Evolutionary conservation across 2,329 filamentous ascomycete genomes (phyloP), one percentile per base, ranked within the genome.

Genomic region (Ascochyta fabae): DNA sequence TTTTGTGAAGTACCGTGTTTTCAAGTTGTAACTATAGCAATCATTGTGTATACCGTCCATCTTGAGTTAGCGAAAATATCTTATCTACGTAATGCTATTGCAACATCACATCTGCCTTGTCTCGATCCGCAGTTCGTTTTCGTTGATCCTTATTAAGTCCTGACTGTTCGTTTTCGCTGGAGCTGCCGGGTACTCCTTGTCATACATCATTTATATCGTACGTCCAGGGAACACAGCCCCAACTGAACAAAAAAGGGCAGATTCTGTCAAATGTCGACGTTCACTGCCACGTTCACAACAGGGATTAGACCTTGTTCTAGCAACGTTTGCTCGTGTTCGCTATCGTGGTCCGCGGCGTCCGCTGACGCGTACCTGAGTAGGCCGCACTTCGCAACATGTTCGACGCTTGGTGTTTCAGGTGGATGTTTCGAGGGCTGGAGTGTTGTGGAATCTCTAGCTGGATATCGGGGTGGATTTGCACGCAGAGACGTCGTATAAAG

Each of bases 31-130:
- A 50, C 42, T 43, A 46, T 41, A 38, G 24, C 31, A 34, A 47
- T 43, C 47, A 38, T 44, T 51, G 53, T 56, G 53, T 48, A 56
- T 47, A 56, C 24, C 41, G 47, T 44, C 39, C 24, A 42, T 51
- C 6, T 6, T 24, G 26, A 56, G 19, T 50, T 51, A 56, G 53
- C 53, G 47, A 51, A 46, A 50, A 16, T 27, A 56, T 48, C 15
- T 43, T 39, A 47, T 47, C 53, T 56, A 56, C 53, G 2, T 56
- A 56, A 56, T 56, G 42, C 36, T 48, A 56, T 50, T 47, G 31
- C 43, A 41, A 33, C 36, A 16, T 22, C 15, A 31, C 27, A 36
- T 6, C 29, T 15, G 29, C 29, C 3, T 12, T 13, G 29, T 31
- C 29, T 15, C 29, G 13, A 3, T 12, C 29, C 12, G 2, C 12